Base-by-base conservation (phyloP, 306 rosid species). In the Vachellia collinsii region DNA sequence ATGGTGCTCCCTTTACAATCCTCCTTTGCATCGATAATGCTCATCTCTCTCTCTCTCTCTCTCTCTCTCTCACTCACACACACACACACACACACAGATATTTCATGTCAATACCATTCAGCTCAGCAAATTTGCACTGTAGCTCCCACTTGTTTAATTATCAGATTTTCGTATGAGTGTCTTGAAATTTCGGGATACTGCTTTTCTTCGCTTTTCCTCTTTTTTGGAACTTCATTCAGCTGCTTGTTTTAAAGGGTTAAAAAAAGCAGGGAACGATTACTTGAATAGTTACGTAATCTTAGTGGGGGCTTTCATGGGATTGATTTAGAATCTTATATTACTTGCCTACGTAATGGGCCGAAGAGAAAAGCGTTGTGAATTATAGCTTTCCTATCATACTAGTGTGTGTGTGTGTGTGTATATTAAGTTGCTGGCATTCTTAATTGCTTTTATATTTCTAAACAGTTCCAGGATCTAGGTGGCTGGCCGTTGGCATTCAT, bases 251-350 rank as follows among this genome's bases (percentile, higher is more conserved):
- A 34, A 63, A 29, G 36, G 42, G 19, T 5, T 1, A 22, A 37
- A 22, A 71, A 63, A 37, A 22, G 72, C 38, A 53, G 70, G 80
- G 63, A 56, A 81, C 51, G 50, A 79, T 59, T 59, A 9, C 41
- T 72, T 61, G 72, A 36, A 20, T 64, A 71, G 75, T 77, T 72
- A 53, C 83, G 85, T 77, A 83, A 77, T 80, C 80, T 50, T 68
- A 77, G 81, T 70, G 75, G 58, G 20, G 11, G 13, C 22, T 23
- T 22, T 46, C 75, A 23, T 46, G 58, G 37, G 75, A 12, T 46
- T 23, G 56, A 44, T 39, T 20, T 46, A 70, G 75, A 70, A 19
- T 50, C 22, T 39, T 20, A 19, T 50, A 13, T 39, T 20, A 22
- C 12, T 11, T 50, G 65, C 12, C 23, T 59, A 20, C 74, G 56